Evolutionary conservation across 2,329 filamentous ascomycete species (phyloP).

Genomic region (Lecanicillium sp.): DNA sequence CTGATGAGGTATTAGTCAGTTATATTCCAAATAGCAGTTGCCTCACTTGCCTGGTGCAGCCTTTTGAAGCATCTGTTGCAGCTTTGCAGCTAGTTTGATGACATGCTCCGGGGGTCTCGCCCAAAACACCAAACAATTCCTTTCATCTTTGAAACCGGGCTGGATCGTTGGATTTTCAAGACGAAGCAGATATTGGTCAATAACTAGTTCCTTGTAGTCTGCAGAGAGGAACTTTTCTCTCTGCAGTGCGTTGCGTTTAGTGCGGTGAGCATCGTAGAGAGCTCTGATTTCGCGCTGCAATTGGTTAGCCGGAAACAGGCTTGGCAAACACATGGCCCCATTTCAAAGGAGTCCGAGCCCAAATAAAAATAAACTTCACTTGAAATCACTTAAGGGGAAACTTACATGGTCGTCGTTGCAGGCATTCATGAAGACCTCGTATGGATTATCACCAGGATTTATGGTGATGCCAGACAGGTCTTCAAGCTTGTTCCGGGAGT

Average conservation of each 20-base stretch:
- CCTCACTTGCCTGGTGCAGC: slow-evolving; percentile 66
- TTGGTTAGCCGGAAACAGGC: not conserved
- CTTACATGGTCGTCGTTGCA: slow-evolving; percentile 61
- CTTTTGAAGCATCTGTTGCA: slow-evolving; percentile 60
- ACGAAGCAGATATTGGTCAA: slow-evolving; percentile 69
- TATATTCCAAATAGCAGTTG: not conserved
- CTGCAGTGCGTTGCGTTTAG: slow-evolving; percentile 68
- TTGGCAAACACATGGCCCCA: too few relatives aligned
- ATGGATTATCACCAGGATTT: slow-evolving; percentile 60
- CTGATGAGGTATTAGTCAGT: slow-evolving; percentile 31
- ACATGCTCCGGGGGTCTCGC: slow-evolving; percentile 71
- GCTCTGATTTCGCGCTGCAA: slow-evolving; percentile 57
- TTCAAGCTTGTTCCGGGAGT: slow-evolving; percentile 43
- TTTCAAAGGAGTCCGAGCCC: not conserved
- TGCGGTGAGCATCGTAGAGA: slow-evolving; percentile 67
- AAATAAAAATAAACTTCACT: too few relatives aligned
- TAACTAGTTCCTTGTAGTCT: slow-evolving; percentile 61
- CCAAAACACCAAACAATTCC: slow-evolving; percentile 85
- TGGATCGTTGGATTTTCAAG: slow-evolving; percentile 57
- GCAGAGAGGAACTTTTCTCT: slow-evolving; percentile 62
- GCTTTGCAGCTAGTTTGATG: slow-evolving; percentile 53
- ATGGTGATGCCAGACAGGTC: slow-evolving; percentile 45
- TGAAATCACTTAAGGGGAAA: not conserved
- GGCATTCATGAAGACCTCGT: slow-evolving; percentile 62
- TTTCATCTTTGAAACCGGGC: slow-evolving; percentile 63